Evolutionary conservation across 192 early-diverging fungal species (phyloP).

Genomic region (Backusella macrospora): DNA sequence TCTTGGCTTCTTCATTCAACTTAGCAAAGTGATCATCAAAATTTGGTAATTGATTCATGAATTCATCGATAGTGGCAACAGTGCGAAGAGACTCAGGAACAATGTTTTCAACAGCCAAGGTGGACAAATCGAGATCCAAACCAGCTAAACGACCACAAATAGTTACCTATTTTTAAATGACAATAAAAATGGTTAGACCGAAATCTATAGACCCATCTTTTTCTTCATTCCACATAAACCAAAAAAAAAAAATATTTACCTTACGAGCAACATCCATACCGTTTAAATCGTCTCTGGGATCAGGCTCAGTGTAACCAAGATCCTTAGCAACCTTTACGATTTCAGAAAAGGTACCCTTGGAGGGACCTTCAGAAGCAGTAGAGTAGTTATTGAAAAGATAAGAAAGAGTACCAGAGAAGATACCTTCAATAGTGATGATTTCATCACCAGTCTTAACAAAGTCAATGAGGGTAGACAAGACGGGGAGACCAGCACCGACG

Average conservation of each 20-base stretch:
- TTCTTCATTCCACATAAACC: not conserved
- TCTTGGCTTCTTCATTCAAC: constrained; percentile 79
- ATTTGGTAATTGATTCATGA: constrained; percentile 83
- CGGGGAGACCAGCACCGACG: constrained; percentile 96
- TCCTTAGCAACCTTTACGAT: constrained; percentile 91
- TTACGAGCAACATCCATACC: constrained; percentile 99
- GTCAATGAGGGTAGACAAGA: constrained; percentile 88
- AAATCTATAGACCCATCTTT: not conserved
- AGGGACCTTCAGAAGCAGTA: constrained; percentile 44
- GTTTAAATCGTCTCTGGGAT: constrained; percentile 98
- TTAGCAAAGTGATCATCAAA: constrained; percentile 88
- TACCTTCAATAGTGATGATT: constrained; percentile 92
- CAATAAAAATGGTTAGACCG: not conserved
- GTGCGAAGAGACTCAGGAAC: constrained; percentile 85
- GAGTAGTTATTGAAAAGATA: constrained; percentile 99
- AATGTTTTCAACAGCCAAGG: constrained; percentile 93
- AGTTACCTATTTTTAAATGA: constrained; percentile 50
- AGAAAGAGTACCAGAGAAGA: constrained; percentile 95
- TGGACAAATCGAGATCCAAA: constrained; percentile 70
- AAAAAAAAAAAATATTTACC: constrained; percentile 43
- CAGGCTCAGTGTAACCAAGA: constrained; percentile 97
- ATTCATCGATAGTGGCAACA: constrained; percentile 75
- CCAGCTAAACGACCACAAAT: constrained; percentile 92
- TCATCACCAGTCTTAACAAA: constrained; percentile 92
- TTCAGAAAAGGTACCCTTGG: constrained; percentile 76